Evolutionary conservation across 495 filamentous ascomycete genomes (phyloP).

Genomic region (Neurospora tetraspora): DNA sequence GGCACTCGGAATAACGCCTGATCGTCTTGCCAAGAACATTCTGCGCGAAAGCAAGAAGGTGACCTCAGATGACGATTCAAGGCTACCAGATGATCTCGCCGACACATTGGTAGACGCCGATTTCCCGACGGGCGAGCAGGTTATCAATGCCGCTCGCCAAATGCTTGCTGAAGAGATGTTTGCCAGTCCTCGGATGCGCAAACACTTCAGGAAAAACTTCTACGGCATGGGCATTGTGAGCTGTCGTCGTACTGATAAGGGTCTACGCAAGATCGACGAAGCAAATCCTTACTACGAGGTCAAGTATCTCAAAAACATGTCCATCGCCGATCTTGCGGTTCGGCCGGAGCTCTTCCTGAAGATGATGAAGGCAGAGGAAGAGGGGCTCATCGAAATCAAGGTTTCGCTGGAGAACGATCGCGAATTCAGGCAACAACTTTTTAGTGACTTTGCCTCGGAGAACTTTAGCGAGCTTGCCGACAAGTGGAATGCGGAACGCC

Average conservation of each 20-base stretch:
- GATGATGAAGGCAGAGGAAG: conserved; percentile 94
- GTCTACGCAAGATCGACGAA: conserved; percentile 87
- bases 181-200: conserved; percentile 81
- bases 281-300: conserved; percentile 95
- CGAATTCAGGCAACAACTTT: conserved; percentile 61
- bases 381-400: conserved; percentile 77
- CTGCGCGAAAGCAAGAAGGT: conserved; percentile 65
- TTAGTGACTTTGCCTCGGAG: conserved; percentile 78
- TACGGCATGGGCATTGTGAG: conserved; percentile 75
- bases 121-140: conserved; percentile 65
- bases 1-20: conserved; percentile 82
- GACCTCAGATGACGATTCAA: conserved; percentile 70
- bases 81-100: conserved; percentile 76
- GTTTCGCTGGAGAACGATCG: conserved; percentile 65
- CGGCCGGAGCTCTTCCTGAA: conserved; percentile 82
- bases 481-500: conserved; percentile 81
- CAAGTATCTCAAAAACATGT: conserved; percentile 88
- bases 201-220: conserved; percentile 69
- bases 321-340: conserved; percentile 64
- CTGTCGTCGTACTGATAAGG: conserved; percentile 86
- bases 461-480: conserved; percentile 93
- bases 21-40: conserved; percentile 76
- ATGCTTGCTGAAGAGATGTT: conserved; percentile 90
- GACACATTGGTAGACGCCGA: conserved; percentile 60
- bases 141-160: conserved; percentile 65